Base-by-base conservation (phyloP, 352 stramenopile species). In the Blastocystis sp. region DNA sequence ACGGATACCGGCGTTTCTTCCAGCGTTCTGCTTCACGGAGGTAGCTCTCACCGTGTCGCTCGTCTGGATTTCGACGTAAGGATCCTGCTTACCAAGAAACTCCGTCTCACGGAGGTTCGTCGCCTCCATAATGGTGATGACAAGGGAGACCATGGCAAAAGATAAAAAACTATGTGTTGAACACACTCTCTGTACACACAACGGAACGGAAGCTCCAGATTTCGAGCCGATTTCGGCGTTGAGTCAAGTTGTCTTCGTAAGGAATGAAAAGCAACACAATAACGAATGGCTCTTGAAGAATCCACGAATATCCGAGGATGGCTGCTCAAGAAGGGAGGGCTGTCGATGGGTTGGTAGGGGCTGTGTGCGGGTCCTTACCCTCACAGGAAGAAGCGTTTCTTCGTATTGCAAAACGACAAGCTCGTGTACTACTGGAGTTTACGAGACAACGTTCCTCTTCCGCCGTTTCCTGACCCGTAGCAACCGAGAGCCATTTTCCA, bases 371-470 rank as follows among this genome's bases (percentile, higher is more conserved):
- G 1, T 10, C 0, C 6, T 50, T 41, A 60, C 29, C 13, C 31
- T 45, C 26, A n/a, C 26, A 85, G 74, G 79, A 89, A 77, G 50
- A 89, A 80, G 31, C 61, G 79, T 13, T 89, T 79, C 45, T 89
- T 89, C 60, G 67, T 89, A 6, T 31, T 89, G 2, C 33, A 77
- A 31, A 41, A 66, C 26, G 79, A 51, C 41, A 60, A 79, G 39
- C 29, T 89, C 24, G 35, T 29, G 21, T 89, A 89, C 51, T 89
- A 78, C 37, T 45, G 62, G 29, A 80, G 10, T 76, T 29, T 89
- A 39, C 63, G 63, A 4, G 79, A 89, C 61, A 39, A 66, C 33
- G 74, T 77, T 59, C 13, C 35, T 65, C 29, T 29, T 33, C 4
- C 12, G 35, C 60, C 16, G 26, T 16, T 39, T 3, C 39, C 26